Percentiles rank a stretch among this genome's conserved stretches.
These are phyloP conservation scores for Taphrina populina DNA, from an alignment of 1,139 yeast genomes.

Conservation along the genomic window DNA sequence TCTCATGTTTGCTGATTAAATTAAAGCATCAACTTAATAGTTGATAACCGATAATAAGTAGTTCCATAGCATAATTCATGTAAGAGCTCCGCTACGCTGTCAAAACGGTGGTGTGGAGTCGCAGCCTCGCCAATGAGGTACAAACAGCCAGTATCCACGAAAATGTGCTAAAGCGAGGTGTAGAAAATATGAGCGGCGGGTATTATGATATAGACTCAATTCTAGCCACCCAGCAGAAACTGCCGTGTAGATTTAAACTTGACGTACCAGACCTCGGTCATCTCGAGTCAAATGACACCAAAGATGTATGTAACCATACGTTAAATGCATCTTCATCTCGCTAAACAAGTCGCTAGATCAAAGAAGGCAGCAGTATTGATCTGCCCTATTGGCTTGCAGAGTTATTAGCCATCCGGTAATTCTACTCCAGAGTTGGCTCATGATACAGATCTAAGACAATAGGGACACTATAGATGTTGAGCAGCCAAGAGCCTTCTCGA, in stretches of 20 bases:
- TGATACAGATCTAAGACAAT: no score
- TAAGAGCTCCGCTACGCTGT: no score
- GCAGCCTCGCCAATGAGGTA: no score
- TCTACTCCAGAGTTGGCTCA: no score
- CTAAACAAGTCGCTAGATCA: slow-evolving; percentile 46
- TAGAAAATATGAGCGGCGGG: slow-evolving; percentile 24
- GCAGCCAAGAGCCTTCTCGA: slow-evolving; percentile 17
- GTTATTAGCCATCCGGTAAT: slow-evolving; percentile 57
- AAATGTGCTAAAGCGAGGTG: no score
- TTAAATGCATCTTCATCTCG: neutral
- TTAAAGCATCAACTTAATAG: no score
- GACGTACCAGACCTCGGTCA: slow-evolving; percentile 37
- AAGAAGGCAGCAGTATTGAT: slow-evolving; percentile 66
- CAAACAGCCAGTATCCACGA: no score
- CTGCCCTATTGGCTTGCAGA: slow-evolving; percentile 90
- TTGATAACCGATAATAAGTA: no score
- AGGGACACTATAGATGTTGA: slow-evolving; percentile 29
- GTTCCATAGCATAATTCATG: no score
- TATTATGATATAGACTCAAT: slow-evolving; percentile 35
- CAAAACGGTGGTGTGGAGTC: no score
- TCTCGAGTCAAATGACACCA: slow-evolving; percentile 30
- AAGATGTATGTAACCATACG: neutral
- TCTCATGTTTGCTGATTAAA: no score
- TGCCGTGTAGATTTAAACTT: slow-evolving; percentile 36
- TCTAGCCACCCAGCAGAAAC: slow-evolving; percentile 34